Evolutionary conservation across 805 yeast species (phyloP), one percentile per base, ranked within the genome.

Genomic region (Saturnispora diversa): DNA sequence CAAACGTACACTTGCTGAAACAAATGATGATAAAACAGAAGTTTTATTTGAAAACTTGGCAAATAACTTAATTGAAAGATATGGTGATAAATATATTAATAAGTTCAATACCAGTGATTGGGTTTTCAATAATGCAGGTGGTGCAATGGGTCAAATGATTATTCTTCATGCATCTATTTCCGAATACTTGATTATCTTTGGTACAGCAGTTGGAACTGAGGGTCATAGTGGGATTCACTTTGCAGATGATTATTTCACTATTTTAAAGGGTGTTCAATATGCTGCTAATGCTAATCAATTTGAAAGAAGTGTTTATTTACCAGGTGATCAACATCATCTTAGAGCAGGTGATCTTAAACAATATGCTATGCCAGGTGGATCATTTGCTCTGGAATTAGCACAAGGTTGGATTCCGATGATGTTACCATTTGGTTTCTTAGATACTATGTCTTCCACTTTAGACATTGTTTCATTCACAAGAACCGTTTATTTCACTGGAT

Each of bases 361-460:
- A 64, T 92, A 92, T 61, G 51, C 77, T 21, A 85, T 92, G 94
- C 81, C 84, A 2, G 60, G 74, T 23, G 94, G 82, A 27, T 70
- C 84, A 0, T 92, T 79, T 63, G 96, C 98, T 9, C 66, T 92
- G 49, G 98, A 92, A 60, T 71, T 90, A 54, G 98, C 98, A 6
- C 97, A 90, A 66, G 98, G 98, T 45, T 92, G 95, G 94, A 85
- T 92, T 50, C 97, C 98, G 26, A 80, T 90, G 31, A 92, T 92
- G 98, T 70, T 92, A 45, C 97, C 97, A 16, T 92, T 92, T 59
- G 98, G 98, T 0, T 77, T 90, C 63, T 65, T 84, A 37, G 95
- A 86, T 57, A 75, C 82, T 4, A 54, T 82, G 44, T 72, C 80
- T 39, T 80, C 94, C 31, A 92, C 97, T 12, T 61, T 88, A 51